A percentile compares a stretch with the other conserved stretches of the same genome.
Evolutionary conservation across 1,284 basidiomycete species (phyloP).

Genomic region (Irpex lacteus): DNA sequence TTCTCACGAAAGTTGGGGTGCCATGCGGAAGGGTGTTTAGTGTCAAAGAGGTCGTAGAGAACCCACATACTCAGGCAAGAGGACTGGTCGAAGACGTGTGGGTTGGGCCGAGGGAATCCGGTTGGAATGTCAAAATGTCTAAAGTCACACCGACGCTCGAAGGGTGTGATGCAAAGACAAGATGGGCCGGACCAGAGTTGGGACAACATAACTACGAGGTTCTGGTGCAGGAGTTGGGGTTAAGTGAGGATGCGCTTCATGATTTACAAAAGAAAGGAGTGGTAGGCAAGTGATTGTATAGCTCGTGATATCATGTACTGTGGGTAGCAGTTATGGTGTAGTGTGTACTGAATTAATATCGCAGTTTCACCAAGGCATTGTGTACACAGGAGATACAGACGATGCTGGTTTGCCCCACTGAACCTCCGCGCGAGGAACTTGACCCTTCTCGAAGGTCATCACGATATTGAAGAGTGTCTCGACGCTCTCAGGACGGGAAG

Average conservation of each 20-base stretch:
- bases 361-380: constrained; percentile 25
- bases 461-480: constrained; percentile 36
- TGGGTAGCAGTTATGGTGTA: too few species aligned
- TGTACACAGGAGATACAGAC: constrained; percentile 20
- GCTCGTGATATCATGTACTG: too few species aligned
- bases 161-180: constrained; percentile 51
- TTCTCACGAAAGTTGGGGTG: constrained; percentile 57
- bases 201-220: constrained; percentile 64
- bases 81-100: constrained; percentile 57
- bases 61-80: constrained; percentile 52
- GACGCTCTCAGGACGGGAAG: constrained; percentile 19
- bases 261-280: constrained; percentile 44
- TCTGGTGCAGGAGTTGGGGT: constrained; percentile 45
- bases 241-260: constrained; percentile 41
- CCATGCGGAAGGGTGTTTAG: constrained; percentile 62
- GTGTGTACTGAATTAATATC: neutral
- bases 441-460: constrained; percentile 29
- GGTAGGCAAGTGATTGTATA: constrained; percentile 33
- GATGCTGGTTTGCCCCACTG: constrained; percentile 30
- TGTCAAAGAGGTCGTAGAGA: constrained; percentile 59
- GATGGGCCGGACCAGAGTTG: constrained; percentile 67
- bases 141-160: constrained; percentile 59
- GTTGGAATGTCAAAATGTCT: constrained; percentile 66
- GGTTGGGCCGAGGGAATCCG: constrained; percentile 40
- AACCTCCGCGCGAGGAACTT: constrained; percentile 29